Evolutionary conservation across 345 rosid genomes (phyloP), one percentile per base, ranked within the genome.

Genomic region (Punica granatum): DNA sequence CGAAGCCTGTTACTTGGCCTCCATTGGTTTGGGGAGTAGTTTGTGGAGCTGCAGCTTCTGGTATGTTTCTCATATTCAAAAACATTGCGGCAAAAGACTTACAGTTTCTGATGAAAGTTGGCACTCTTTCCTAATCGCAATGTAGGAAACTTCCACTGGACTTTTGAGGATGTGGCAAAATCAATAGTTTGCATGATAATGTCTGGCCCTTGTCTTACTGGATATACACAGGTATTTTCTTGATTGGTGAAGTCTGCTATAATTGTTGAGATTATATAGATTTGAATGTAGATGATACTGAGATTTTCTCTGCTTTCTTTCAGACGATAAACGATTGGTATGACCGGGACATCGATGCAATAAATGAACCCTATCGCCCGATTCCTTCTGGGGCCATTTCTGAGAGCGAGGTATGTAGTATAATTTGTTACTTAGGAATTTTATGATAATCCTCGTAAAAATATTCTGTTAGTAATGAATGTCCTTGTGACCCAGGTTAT

Each of bases 41-140:
- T 53, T 93, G 98, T 58, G 98, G 98, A 63, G 98, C 97, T 79
- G 98, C 98, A 74, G 98, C 98, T 64, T 93, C 98, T 42, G 98
- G 98, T 93, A 80, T 37, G 49, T 63, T 63, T 36, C 49, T 63
- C 31, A 0, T 19, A 19, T 36, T 37, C 12, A 21, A 30, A 63
- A 1, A 18, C 23, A 63, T 37, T 42, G 26, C 48, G 23, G 21
- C 19, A 63, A 63, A 4, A 18, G 16, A 18, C 43, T 15, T 23
- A 11, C 48, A 7, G 16, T 28, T 2, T 39, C 66, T 63, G 46
- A 42, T 63, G 28, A 63, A 56, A 9, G 4, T 66, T 70, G 33
- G n/a, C 18, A 9, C 30, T 21, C 35, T 51, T 1, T 53, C 42
- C 61, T 32, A 67, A 51, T 69, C 76, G 26, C 32, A 37, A 33